These are phyloP conservation scores for Rostrohypoxylon terebratum DNA, from an alignment of 495 filamentous ascomycete species.

Conservation along the genomic window DNA sequence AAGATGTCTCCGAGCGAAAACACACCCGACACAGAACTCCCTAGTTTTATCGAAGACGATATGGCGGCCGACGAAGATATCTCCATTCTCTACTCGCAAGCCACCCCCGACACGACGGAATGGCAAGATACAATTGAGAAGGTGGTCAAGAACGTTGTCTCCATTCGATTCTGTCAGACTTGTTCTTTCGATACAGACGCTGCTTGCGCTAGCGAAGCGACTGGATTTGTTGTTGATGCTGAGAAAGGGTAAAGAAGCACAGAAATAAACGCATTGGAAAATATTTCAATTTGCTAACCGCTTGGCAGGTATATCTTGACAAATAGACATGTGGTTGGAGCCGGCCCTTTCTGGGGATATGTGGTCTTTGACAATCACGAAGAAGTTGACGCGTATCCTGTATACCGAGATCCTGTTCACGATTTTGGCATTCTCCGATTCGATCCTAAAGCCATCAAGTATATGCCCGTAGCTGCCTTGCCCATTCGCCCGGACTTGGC, in stretches of 20 bases:
- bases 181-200: conserved; percentile 97
- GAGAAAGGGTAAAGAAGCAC: conserved; percentile 76
- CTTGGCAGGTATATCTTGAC: conserved; percentile 75
- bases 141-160: conserved; percentile 92
- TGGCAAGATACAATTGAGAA: conserved; percentile 97
- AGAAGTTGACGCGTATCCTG: conserved; percentile 94
- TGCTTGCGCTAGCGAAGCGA: conserved; percentile 93
- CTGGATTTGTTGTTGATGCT: conserved; percentile 97
- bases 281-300: conserved; percentile 55
- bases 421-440: conserved; percentile 98
- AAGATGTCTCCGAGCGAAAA: conserved; percentile 61
- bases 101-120: conserved; percentile 85
- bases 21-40: conserved; percentile 55
- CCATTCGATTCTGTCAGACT: conserved; percentile 98
- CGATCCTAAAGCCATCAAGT: conserved; percentile 93
- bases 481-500: conserved; percentile 87
- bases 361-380: conserved; percentile 99
- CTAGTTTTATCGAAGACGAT: conserved; percentile 48
- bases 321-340: conserved; percentile 93
- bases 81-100: conserved; percentile 53
- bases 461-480: conserved; percentile 87
- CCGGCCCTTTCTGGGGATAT: conserved; percentile 97
- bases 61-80: conserved; percentile 53
- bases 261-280: conserved; percentile 9
- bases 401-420: conserved; percentile 98